Conservation (phyloP, 768 basidiomycete genomes). For the Pleurotus salmoneostramineus region DNA sequence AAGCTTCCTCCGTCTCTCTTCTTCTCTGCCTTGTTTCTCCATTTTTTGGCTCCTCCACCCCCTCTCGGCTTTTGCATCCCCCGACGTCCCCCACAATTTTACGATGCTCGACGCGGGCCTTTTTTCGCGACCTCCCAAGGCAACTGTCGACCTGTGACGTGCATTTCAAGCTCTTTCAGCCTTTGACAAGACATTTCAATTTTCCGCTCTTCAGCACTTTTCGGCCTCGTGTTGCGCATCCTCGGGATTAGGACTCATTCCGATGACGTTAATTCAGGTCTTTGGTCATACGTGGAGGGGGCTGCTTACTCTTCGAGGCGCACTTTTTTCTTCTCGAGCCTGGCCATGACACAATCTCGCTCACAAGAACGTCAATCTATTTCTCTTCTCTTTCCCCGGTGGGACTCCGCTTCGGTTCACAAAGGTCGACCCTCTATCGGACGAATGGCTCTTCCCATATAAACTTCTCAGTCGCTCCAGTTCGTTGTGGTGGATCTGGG, state of each 20-base stretch:
- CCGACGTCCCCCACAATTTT: neutral
- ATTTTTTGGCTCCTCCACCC: neutral
- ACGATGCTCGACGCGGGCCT: no score
- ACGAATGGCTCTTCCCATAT: neutral
- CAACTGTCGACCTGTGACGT: no score
- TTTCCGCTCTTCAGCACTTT: no score
- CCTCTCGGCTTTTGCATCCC: neutral
- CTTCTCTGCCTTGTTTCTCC: neutral
- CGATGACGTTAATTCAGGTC: neutral
- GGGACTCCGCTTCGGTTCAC: neutral
- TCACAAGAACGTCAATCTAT: neutral
- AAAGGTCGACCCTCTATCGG: neutral
- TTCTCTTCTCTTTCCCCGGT: neutral
- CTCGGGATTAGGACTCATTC: no score
- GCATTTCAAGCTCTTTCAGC: no score
- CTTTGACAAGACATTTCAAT: no score
- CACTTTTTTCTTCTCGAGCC: neutral
- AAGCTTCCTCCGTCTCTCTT: neutral
- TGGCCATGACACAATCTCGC: neutral
- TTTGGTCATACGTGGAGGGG: neutral
- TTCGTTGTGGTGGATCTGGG: neutral
- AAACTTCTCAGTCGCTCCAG: constrained; percentile 1
- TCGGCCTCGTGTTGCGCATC: no score
- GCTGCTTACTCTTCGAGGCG: no score
- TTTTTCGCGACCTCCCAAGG: no score